phyloP scores from a whole-genome alignment of 1,284 basidiomycete genomes.

The Cutaneotrichosporon arboriforme region DNA sequence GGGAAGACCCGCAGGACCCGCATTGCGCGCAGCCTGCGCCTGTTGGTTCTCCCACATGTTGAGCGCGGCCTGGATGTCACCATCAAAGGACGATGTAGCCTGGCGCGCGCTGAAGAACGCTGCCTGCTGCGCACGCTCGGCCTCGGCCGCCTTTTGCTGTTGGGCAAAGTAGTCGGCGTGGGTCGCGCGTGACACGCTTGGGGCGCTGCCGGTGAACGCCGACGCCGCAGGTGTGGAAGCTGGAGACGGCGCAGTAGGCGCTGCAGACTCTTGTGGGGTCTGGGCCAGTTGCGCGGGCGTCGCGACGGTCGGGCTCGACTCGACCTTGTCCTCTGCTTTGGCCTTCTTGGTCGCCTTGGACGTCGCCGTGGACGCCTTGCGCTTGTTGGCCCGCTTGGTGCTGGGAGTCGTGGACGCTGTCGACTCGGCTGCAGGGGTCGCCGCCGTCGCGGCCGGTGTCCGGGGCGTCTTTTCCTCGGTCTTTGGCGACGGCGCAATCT shows the following conservation, averaged over 20 bases:
- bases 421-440: constrained; percentile 7
- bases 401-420: not conserved
- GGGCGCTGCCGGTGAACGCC: constrained; percentile 13
- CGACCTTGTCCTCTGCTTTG: constrained; percentile 12
- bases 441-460: constrained; percentile 7
- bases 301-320: not conserved
- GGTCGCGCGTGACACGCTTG: constrained; percentile 9
- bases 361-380: constrained; percentile 14
- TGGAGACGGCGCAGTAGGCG: not conserved
- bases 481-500: constrained; percentile 11
- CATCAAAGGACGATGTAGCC: constrained; percentile 4
- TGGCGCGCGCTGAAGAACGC: constrained; percentile 15
- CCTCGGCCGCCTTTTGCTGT: constrained; percentile 15
- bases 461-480: constrained; percentile 10
- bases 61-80: constrained; percentile 12
- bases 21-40: not conserved
- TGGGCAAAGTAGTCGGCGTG: constrained; percentile 21
- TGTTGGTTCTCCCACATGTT: constrained; percentile 14
- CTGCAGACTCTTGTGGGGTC: constrained; percentile 1
- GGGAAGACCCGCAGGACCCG: not conserved
- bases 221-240: constrained; percentile 9
- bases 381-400: constrained; percentile 10
- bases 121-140: constrained; percentile 7
- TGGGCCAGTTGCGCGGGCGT: not conserved
- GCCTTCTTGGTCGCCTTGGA: constrained; percentile 14